Evolutionary conservation across 2,329 filamentous ascomycete species (phyloP).

Genomic region (Fusarium tjaetaba): DNA sequence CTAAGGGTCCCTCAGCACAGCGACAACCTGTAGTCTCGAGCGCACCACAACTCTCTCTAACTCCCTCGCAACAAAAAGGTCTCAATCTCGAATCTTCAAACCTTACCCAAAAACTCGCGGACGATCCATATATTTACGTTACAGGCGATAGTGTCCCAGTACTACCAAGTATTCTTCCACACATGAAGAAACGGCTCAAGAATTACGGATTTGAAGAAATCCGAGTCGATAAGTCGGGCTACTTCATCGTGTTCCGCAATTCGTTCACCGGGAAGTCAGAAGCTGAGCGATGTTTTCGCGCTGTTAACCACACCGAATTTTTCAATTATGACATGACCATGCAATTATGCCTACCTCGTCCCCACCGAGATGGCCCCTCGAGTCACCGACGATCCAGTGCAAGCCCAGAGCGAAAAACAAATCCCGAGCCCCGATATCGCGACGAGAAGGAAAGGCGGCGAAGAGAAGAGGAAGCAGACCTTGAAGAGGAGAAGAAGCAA

Average conservation of each 20-base stretch:
- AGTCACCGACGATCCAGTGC: conserved; percentile 48
- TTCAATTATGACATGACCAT: conserved; percentile 95
- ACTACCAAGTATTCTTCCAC: conserved; percentile 83
- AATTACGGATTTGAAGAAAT: conserved; percentile 84
- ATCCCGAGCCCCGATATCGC: conserved; percentile 47
- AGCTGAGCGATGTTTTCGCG: conserved; percentile 80
- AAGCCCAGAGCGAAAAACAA: conserved; percentile 47
- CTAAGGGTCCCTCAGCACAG: conserved; percentile 80
- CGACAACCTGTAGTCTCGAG: conserved; percentile 49
- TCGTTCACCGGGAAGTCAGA: conserved; percentile 80
- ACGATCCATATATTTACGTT: conserved; percentile 90
- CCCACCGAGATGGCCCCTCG: conserved; percentile 40
- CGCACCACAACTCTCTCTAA: conserved; percentile 47
- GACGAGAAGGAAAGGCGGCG: conserved; percentile 72
- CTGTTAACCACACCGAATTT: conserved; percentile 82
- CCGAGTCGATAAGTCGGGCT: conserved; percentile 84
- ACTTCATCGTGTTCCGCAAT: conserved; percentile 91
- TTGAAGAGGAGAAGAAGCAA: conserved; percentile 90
- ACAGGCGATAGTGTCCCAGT: conserved; percentile 88
- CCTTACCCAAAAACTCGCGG: conserved; percentile 75
- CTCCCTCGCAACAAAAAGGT: conserved; percentile 36
- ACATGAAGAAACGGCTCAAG: conserved; percentile 90
- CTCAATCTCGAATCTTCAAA: conserved; percentile 71
- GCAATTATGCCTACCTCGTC: conserved; percentile 69
- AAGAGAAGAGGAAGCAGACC: conserved; percentile 80